Base-by-base conservation (phyloP, 345 rosid genomes). In the Citrus glauca region DNA sequence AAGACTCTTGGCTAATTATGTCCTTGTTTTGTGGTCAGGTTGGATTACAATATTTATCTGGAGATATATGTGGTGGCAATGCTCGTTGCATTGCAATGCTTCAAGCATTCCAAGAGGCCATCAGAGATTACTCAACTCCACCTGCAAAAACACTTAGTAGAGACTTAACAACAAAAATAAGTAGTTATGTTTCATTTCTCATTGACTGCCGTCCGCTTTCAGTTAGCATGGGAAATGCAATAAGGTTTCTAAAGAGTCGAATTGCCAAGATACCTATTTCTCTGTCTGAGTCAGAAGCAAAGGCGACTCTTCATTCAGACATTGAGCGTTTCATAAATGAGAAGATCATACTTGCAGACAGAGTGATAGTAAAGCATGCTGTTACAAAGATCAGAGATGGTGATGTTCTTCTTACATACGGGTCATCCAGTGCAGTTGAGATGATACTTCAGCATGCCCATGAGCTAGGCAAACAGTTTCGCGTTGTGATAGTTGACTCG, bases 41-140 rank as follows among this genome's bases (percentile, higher is more conserved):
- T 80, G 99, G 98, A 69, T 91, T 94, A 77, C 97, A 92, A 40
- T 94, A 94, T 81, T 82, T 96, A 30, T 87, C 90, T 3, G 98
- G 98, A 80, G 97, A 96, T 83, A 77, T 94, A 50, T 84, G 82
- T 66, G 98, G 99, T 68, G 94, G 98, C 69, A 96, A 96, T 86
- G 99, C 98, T 33, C 94, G 97, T 28, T 96, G 99, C 81, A 94
- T 96, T 72, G 98, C 97, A n/a, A 94, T 96, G 98, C 93, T 96
- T 72, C 86, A 89, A 85, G 99, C 99, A 71, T 94, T 96, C 79
- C 91, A 86, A 80, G 97, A 96, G 82, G 91, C 89, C 80, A 86
- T 96, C 45, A 88, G 76, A 76, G 97, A 92, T 80, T 91, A 96
- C 88, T 80, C 87, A 25, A 94, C 97, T 17, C 99, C 98, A 14